Base-by-base conservation (phyloP, 163 green algal species). In the Trebouxia gelatinosa region DNA sequence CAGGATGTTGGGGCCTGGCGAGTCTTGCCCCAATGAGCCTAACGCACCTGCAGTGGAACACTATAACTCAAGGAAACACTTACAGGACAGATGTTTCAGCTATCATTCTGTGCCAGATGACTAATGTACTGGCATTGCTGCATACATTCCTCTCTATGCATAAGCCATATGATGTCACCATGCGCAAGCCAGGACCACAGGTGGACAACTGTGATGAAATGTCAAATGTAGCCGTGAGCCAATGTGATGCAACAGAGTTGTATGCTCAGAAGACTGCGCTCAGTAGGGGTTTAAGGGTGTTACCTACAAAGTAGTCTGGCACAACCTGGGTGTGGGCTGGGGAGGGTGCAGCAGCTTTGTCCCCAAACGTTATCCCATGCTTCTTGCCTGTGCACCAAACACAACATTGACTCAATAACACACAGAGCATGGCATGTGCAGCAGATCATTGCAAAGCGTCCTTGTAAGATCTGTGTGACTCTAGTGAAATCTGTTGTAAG, bases 301-400 rank as follows among this genome's bases (percentile, higher is more conserved):
- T 13, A 72, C 64, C 64, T 3, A 37, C 50, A 37, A 72, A 72
- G 64, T 54, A 72, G 64, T 72, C 64, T 51, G 64, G 64, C 21
- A 72, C 64, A 35, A 37, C 50, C 35, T 72, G 64, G 37, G 64
- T 51, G 35, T 72, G 64, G 0, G 64, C 64, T 34, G 64, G 35
- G 9, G 64, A 23, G 35, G 64, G 16, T 9, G 64, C 35, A 1
- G 37, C 35, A 37, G 64, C 21, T 37, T 51, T 72, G 64, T 72
- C 64, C 0, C 64, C 64, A 51, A 72, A 72, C 23, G 35, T 37
- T 43, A 19, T 16, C 11, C 17, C 35, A 35, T 51, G 35, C 64
- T 19, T 34, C 23, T 34, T 72, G n/a, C 64, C 64, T 72, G 35
- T 37, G 51, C 51, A 62, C 31, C 51, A 62, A 9, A 62, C 51